Evolutionary conservation across 768 basidiomycete genomes (phyloP), one percentile per base, ranked within the genome.

Genomic region (Pleurotus tuber-regium): DNA sequence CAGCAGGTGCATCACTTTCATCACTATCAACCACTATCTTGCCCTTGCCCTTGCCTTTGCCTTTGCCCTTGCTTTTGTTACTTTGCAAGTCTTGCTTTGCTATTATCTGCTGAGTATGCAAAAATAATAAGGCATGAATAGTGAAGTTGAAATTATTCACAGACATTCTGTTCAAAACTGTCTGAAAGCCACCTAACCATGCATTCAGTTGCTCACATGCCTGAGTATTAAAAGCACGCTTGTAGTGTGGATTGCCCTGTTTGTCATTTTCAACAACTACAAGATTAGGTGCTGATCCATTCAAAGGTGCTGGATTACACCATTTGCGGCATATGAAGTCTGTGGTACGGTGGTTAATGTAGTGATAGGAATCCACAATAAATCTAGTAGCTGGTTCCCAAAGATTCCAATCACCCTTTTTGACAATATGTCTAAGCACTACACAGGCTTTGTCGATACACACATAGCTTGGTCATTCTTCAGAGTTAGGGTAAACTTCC

Each of bases 181-280:
- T 54, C 40, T 68, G 63, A 63, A 61, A 68, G 7, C 66, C 63
- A 42, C 57, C 63, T 25, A 68, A 39, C 66, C 67, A 70, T 10
- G 61, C 50, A 62, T 66, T 67, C 14, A 69, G 58, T 51, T 69
- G 66, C 30, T 69, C 63, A 56, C 64, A 65, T 42, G 61, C 64
- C 52, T 66, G 59, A 28, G 60, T 66, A 53, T 63, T 65, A 44
- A 64, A 65, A 30, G 59, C 67, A 16, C 54, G 36, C 38, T 59
- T 61, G n/a, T 39, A 54, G 50, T 61, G 53, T 6, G 44, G 26
- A 9, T 50, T 38, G 1, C 66, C 66, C 43, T 60, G 31, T 21
- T 57, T 51, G 54, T 64, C 60, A 16, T 41, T 11, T 26, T 54
- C 61, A 31, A 55, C 46, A n/a, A 56, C 24, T 0, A 68, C 59